Conservation (phyloP, 208 protist genomes). For the Naegleria gruberi region DNA sequence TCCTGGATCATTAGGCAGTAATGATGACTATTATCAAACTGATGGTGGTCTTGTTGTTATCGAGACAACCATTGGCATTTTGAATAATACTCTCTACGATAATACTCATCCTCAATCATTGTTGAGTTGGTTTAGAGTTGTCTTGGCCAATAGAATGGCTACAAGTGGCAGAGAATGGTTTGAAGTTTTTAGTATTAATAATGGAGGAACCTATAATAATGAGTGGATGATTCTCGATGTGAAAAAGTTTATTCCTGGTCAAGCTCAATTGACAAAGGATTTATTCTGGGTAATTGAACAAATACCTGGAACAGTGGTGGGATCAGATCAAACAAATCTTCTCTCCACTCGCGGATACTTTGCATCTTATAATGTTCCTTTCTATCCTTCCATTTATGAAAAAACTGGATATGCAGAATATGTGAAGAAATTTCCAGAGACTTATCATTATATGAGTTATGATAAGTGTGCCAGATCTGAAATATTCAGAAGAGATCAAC, state of each 20-base stretch:
- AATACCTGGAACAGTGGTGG: slow-evolving; percentile 49
- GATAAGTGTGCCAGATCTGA: slow-evolving; percentile 29
- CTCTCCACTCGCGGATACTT: slow-evolving; percentile 46
- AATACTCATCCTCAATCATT: slow-evolving; percentile 45
- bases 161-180: slow-evolving; percentile 50
- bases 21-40: slow-evolving; percentile 82
- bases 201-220: slow-evolving; percentile 81
- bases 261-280: neutral
- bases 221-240: slow-evolving; percentile 75
- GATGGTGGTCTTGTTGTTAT: slow-evolving; percentile 50
- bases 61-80: slow-evolving; percentile 54
- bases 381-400: neutral
- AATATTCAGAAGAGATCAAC: slow-evolving; percentile 42
- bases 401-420: neutral
- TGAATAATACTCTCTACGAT: slow-evolving; percentile 45
- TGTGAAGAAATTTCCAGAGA: neutral
- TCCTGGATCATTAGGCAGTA: slow-evolving; percentile 54
- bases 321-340: slow-evolving; percentile 50
- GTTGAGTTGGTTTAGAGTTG: slow-evolving; percentile 52
- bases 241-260: slow-evolving; percentile 42
- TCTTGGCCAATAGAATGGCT: slow-evolving; percentile 56
- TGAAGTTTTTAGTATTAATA: slow-evolving; percentile 53
- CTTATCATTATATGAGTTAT: neutral
- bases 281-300: slow-evolving; percentile 59
- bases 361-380: slow-evolving; percentile 59